Percentiles rank a stretch among this genome's conserved stretches.
Conservation (phyloP, 192 early-diverging fungal species). For the Phycomyces blakesleeanus region DNA sequence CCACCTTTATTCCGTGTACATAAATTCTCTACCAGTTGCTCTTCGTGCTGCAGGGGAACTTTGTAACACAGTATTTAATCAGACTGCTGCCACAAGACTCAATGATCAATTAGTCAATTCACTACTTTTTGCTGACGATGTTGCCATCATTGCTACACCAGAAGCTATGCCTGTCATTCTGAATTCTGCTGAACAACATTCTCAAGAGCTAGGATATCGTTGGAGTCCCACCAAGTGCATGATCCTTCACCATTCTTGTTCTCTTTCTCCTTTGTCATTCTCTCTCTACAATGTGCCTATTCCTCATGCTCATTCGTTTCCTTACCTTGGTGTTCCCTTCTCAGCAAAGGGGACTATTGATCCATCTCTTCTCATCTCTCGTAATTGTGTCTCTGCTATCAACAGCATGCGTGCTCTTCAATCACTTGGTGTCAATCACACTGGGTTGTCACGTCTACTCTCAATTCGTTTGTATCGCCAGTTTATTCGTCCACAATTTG, state of each 20-base stretch:
- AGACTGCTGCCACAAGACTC: too few species aligned
- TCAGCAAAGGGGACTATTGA: neutral
- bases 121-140: too few species aligned
- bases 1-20: constrained; percentile 20
- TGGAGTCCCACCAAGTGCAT: too few species aligned
- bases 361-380: neutral
- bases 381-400: neutral
- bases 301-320: too few species aligned
- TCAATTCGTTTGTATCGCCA: neutral
- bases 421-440: neutral
- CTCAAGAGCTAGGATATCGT: too few species aligned
- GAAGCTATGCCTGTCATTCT: too few species aligned
- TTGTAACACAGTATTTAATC: too few species aligned
- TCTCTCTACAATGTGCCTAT: neutral
- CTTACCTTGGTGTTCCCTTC: neutral
- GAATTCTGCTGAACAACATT: too few species aligned
- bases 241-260: neutral
- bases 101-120: too few species aligned
- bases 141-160: too few species aligned
- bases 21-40: constrained; percentile 7
- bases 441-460: neutral
- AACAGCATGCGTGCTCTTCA: neutral
- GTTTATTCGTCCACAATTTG: too few species aligned
- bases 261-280: neutral
- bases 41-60: constrained; percentile 6